Conservation (phyloP, 371 early-diverging fungal species). For the Choanephora cucurbitarum region DNA sequence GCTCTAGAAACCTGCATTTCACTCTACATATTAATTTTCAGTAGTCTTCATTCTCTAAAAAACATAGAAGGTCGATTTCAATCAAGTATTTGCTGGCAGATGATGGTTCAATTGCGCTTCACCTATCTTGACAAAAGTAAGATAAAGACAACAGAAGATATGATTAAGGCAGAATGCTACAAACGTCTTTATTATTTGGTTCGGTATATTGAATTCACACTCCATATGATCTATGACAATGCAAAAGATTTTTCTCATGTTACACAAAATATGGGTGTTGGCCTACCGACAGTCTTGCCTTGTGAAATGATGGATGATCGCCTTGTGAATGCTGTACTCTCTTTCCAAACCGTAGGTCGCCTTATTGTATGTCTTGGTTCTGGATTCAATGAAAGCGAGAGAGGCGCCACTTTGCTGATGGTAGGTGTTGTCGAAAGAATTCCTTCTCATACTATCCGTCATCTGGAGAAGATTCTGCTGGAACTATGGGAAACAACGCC, state of each 20-base stretch:
- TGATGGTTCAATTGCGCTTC: constrained; percentile 27
- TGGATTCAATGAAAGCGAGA: not conserved
- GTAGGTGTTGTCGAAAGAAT: constrained; percentile 26
- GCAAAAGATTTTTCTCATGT: constrained; percentile 15
- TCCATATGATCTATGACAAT: constrained; percentile 27
- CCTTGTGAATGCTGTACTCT: constrained; percentile 2
- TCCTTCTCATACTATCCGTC: constrained; percentile 17
- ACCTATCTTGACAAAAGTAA: not conserved
- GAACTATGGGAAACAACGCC: constrained; percentile 32
- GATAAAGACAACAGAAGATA: not conserved
- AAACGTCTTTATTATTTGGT: constrained; percentile 31
- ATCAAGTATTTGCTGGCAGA: constrained; percentile 36
- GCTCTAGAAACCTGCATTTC: constrained; percentile 25
- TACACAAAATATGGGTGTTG: constrained; percentile 21
- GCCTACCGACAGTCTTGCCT: constrained; percentile 23
- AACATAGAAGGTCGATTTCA: constrained; percentile 29
- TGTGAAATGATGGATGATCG: constrained; percentile 19
- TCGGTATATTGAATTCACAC: constrained; percentile 30
- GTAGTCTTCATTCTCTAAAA: constrained; percentile 14
- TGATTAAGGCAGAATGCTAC: constrained; percentile 33
- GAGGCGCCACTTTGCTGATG: constrained; percentile 21
- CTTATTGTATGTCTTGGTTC: constrained; percentile 8
- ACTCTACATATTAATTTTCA: constrained; percentile 14
- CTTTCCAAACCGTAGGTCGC: constrained; percentile 15
- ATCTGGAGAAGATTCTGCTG: constrained; percentile 24